Conservation (phyloP, 805 yeast species). For the Candida coleopterorum region DNA sequence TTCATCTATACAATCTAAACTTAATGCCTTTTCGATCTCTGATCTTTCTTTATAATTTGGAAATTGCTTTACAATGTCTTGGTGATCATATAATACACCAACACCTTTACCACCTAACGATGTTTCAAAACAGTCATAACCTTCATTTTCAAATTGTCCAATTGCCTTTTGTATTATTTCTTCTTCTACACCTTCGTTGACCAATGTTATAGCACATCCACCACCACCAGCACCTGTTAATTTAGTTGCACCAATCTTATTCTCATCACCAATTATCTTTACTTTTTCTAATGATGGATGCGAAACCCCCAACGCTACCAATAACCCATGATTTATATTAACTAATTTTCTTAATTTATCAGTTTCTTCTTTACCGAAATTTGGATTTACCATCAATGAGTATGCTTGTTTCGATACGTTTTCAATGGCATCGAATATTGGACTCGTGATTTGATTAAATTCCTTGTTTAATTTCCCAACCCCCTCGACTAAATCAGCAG, state of each 20-base stretch:
- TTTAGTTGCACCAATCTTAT: conserved; percentile 78
- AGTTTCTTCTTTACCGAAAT: conserved; percentile 37
- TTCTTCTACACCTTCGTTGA: conserved; percentile 42
- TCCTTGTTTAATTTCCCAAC: conserved; percentile 55
- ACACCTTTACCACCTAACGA: conserved; percentile 89
- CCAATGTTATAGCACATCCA: conserved; percentile 91
- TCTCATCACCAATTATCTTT: conserved; percentile 57
- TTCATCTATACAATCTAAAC: conserved; percentile 34
- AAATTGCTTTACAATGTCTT: conserved; percentile 32
- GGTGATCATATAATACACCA: conserved; percentile 39
- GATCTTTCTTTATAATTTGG: conserved; percentile 34
- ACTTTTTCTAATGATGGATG: conserved; percentile 87
- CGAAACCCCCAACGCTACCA: conserved; percentile 83
- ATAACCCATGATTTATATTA: conserved; percentile 79
- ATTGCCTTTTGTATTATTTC: conserved; percentile 33
- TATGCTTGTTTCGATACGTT: conserved; percentile 70
- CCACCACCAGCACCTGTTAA: conserved; percentile 99
- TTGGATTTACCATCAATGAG: conserved; percentile 51
- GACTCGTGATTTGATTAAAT: conserved; percentile 50
- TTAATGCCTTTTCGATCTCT: conserved; percentile 45
- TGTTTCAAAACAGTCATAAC: conserved; percentile 74
- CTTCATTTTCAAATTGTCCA: conserved; percentile 35
- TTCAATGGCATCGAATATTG: conserved; percentile 74
- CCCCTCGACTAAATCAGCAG: conserved; percentile 75
- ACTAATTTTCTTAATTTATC: conserved; percentile 54